Evolutionary conservation across 768 basidiomycete genomes (phyloP).

Genomic region (Mycena maculata): DNA sequence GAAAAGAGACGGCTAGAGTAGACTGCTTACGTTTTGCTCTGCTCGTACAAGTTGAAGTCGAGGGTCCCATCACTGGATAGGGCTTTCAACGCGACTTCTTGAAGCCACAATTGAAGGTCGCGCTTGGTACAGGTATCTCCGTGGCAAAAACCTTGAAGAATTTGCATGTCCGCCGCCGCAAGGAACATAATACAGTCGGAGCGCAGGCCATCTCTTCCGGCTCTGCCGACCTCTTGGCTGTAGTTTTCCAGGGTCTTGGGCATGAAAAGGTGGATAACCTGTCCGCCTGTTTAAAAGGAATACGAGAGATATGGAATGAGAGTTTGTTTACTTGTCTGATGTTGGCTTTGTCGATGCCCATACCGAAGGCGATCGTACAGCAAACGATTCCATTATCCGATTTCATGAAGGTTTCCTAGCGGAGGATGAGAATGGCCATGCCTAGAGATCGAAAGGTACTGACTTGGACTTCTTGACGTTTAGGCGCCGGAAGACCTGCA

Average conservation of each 20-base stretch:
- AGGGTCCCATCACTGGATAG: constrained; percentile 51
- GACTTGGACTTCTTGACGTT: constrained; percentile 50
- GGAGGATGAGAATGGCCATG: not conserved
- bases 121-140: constrained; percentile 59
- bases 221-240: constrained; percentile 59
- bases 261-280: constrained; percentile 56
- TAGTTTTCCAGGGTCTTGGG: constrained; percentile 62
- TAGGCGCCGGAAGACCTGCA: constrained; percentile 52
- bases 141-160: constrained; percentile 60
- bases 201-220: constrained; percentile 54
- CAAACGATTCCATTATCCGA: constrained; percentile 52
- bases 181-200: constrained; percentile 61
- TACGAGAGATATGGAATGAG: not conserved
- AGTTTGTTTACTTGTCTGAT: constrained; percentile 49
- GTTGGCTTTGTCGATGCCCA: constrained; percentile 57
- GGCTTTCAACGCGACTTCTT: constrained; percentile 50
- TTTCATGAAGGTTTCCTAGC: constrained; percentile 49
- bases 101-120: constrained; percentile 53
- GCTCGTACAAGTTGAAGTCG: constrained; percentile 56
- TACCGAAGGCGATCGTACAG: constrained; percentile 60
- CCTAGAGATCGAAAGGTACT: not conserved
- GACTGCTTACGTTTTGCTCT: constrained; percentile 49
- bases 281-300: not conserved
- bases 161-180: constrained; percentile 54
- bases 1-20: not conserved